phyloP scores from a whole-genome alignment of 2,329 filamentous ascomycete species.

The Trichoderma sp. region DNA sequence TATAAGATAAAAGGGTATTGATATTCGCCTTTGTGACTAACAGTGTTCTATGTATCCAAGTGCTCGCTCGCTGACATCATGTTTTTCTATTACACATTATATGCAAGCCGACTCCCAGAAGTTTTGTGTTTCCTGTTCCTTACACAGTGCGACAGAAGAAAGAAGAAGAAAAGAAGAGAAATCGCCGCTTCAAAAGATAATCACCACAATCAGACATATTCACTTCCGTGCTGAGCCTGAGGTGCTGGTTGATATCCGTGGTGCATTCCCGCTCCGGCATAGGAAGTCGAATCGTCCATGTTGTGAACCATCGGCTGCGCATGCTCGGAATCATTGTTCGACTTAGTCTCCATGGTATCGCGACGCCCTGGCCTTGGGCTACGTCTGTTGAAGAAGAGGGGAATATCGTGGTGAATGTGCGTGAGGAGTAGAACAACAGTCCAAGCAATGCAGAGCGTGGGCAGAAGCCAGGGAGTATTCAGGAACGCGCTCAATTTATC shows the following conservation, averaged over 20 bases:
- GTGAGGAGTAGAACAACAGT: slow-evolving; percentile 33
- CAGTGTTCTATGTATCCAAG: neutral
- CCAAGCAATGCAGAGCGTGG: slow-evolving; percentile 36
- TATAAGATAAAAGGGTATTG: neutral
- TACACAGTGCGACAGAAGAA: neutral
- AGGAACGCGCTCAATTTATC: slow-evolving; percentile 25
- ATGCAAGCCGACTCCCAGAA: neutral
- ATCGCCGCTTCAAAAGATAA: too few relatives aligned
- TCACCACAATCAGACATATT: neutral
- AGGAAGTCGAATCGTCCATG: neutral
- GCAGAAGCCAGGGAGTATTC: slow-evolving; percentile 32
- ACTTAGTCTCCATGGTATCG: neutral
- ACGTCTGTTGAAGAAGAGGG: slow-evolving; percentile 13
- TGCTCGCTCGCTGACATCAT: neutral
- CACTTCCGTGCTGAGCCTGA: neutral
- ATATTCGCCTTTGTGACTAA: neutral
- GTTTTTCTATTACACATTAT: neutral
- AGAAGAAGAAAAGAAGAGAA: neutral
- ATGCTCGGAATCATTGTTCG: neutral
- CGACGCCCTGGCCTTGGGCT: neutral
- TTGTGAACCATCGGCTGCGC: slow-evolving; percentile 4
- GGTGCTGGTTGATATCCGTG: neutral
- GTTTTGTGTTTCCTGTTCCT: neutral
- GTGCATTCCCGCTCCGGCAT: neutral
- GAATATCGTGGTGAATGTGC: slow-evolving; percentile 28